Conservation (phyloP, 257 asterid species). For the Gardenia jasminoides region DNA sequence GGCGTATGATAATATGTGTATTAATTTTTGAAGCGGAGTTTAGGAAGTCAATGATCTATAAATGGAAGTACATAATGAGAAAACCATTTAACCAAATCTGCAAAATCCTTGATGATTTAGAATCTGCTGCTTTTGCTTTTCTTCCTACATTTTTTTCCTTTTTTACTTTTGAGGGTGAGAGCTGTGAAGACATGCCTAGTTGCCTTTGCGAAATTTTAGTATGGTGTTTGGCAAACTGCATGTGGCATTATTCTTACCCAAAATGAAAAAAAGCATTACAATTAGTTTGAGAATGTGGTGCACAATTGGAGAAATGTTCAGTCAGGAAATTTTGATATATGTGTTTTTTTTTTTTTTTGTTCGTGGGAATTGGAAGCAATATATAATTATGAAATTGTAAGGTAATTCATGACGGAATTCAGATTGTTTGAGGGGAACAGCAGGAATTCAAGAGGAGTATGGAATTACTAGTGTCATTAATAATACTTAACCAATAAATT, state of each 20-base stretch:
- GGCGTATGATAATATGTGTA: background rate
- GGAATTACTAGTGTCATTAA: background rate
- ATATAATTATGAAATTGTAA: background rate
- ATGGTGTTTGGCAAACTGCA: background rate
- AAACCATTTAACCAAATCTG: slow-evolving; percentile 6
- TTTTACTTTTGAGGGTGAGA: background rate
- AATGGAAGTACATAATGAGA: slow-evolving; percentile 13
- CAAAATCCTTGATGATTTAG: slow-evolving; percentile 11
- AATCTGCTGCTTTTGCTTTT: background rate
- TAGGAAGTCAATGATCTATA: slow-evolving; percentile 12
- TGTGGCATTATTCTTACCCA: no score
- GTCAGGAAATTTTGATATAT: background rate
- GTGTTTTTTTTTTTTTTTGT: no score
- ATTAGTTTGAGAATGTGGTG: background rate
- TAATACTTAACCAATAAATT: background rate
- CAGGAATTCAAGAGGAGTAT: background rate
- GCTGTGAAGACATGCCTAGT: background rate
- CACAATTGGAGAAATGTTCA: background rate
- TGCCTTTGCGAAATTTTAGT: background rate
- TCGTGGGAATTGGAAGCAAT: background rate
- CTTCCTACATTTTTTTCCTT: background rate
- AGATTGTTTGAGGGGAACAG: background rate
- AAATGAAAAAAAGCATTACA: no score
- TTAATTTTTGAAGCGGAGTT: background rate
- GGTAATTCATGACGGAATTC: background rate